These are phyloP conservation scores for Linnemannia hyalina DNA, from an alignment of 192 early-diverging fungal species.

Conservation along the genomic window DNA sequence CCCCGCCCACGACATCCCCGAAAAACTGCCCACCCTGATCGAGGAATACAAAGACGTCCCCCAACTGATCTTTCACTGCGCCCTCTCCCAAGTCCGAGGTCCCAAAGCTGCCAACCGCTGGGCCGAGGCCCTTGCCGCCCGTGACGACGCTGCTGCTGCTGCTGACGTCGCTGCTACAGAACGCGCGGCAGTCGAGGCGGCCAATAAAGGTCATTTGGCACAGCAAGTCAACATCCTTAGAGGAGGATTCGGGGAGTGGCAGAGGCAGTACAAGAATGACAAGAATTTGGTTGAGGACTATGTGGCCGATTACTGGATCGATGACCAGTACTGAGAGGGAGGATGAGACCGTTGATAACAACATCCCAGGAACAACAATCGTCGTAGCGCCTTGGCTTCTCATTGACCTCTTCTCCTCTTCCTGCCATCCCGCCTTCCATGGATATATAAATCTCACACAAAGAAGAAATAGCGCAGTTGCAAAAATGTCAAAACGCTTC, in stretches of 20 bases:
- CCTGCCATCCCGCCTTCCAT: no score
- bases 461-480: no score
- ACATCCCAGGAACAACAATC: no score
- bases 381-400: no score
- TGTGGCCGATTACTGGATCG: conserved; percentile 62
- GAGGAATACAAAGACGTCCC: conserved; percentile 71
- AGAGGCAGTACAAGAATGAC: conserved; percentile 65
- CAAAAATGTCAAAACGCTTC: no score
- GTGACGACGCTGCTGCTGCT: conserved; percentile 5
- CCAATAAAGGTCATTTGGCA: conserved; percentile 16
- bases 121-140: conserved; percentile 56
- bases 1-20: conserved; percentile 73
- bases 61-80: conserved; percentile 87
- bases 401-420: no score
- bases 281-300: conserved; percentile 72
- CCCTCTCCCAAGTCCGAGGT: conserved; percentile 86
- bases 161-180: conserved; percentile 6
- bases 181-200: conserved; percentile 22
- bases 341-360: no score
- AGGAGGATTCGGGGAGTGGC: conserved; percentile 79
- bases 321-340: conserved; percentile 25
- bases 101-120: conserved; percentile 80
- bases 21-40: conserved; percentile 57
- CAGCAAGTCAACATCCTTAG: conserved; percentile 72
- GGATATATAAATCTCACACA: no score